phyloP scores from a whole-genome alignment of 352 stramenopile species.

The Globisporangium lucens region DNA sequence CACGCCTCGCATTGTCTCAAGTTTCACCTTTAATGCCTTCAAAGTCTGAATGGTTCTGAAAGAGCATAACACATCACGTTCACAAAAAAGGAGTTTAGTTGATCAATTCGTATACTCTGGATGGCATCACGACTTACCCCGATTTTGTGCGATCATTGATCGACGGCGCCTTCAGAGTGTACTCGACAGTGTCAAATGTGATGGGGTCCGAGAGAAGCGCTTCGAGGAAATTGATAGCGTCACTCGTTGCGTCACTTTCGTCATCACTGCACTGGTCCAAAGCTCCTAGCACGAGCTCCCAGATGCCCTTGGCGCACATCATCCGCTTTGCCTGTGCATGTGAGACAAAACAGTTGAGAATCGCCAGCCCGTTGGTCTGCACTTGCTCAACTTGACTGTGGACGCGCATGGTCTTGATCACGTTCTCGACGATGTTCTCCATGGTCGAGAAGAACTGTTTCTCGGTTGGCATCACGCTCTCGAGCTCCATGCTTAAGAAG shows the following conservation, averaged over 20 bases:
- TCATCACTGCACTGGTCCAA: constrained; percentile 16
- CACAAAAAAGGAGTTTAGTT: not conserved
- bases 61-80: not conserved
- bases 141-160: constrained; percentile 15
- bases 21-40: constrained; percentile 8
- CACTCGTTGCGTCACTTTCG: constrained; percentile 22
- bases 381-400: constrained; percentile 35
- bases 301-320: constrained; percentile 21
- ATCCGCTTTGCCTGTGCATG: constrained; percentile 30
- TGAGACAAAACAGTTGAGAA: constrained; percentile 36
- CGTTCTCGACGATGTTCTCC: constrained; percentile 21
- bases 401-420: constrained; percentile 34
- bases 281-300: constrained; percentile 28
- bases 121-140: not conserved
- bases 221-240: constrained; percentile 41
- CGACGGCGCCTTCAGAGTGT: not conserved
- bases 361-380: constrained; percentile 48
- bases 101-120: not conserved
- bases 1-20: not conserved
- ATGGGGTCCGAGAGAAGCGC: constrained; percentile 30
- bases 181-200: constrained; percentile 15
- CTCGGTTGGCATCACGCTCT: constrained; percentile 18
- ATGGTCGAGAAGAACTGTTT: constrained; percentile 9
- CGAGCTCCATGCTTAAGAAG: constrained; percentile 49
- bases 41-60: constrained; percentile 9